Evolutionary conservation across 306 rosid species (phyloP), one percentile per base, ranked within the genome.

Genomic region (Casuarina glauca): DNA sequence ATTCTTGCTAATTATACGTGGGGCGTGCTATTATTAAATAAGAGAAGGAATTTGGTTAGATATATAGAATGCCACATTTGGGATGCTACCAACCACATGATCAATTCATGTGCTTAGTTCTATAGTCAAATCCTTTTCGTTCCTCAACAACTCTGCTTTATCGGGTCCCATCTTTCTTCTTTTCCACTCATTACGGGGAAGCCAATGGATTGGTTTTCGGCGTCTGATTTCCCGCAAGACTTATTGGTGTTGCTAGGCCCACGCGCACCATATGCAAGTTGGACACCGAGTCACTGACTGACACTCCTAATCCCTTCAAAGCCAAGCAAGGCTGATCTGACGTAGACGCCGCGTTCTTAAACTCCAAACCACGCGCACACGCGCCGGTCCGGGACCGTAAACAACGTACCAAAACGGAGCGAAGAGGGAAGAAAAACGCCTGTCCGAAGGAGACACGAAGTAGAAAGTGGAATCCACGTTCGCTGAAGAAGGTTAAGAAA

Each of bases 301-400:
- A 26, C 32, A 26, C 32, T 26, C 32, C 32, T 26, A 26, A 26
- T 26, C 61, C 19, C 69, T 77, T 69, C 11, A 49, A 53, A 68
- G 45, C 69, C 80, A 77, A 74, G 80, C 80, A 38, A 60, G 20
- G 77, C 2, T 57, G 77, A 63, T 73, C 2, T 57, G 77, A 63
- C 52, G 41, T 16, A n/a, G 17, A 38, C 44, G 39, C 11, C 35
- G 4, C 54, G 9, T 57, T 19, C 11, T 19, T 11, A 1, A 4
- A 38, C 53, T 43, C 52, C 41, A 5, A 3, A 16, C 57, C 2
- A 51, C 0, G 36, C 3, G 19, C 9, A 46, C 19, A 66, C 48
- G 63, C 41, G 53, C 51, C 38, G 16, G 9, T 64, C 52, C 42
- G 54, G 13, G 39, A 10, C 45, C 35, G 67, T 11, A 12, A n/a